These are phyloP conservation scores for Arachnomyces sp. DNA, from an alignment of 2,329 filamentous ascomycete genomes.

Conservation along the genomic window DNA sequence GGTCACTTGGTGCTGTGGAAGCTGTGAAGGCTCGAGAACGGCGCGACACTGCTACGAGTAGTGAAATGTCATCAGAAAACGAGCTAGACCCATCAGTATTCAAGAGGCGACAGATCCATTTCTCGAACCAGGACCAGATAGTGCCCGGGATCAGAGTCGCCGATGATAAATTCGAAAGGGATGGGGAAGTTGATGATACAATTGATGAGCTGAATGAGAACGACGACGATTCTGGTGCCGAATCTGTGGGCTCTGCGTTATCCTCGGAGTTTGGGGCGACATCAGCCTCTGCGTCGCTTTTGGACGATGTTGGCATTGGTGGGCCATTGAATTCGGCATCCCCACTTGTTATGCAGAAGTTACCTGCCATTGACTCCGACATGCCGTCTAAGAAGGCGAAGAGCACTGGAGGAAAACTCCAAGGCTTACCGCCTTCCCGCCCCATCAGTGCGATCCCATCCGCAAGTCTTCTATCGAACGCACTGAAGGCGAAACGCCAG, in stretches of 20 bases:
- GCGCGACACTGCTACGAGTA: conserved; percentile 57
- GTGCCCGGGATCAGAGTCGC: conserved; percentile 16
- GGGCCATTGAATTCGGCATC: conserved; percentile 44
- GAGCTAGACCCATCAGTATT: conserved; percentile 48
- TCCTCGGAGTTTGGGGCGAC: conserved; percentile 49
- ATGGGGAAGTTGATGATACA: conserved; percentile 22
- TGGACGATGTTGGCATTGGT: conserved; percentile 42
- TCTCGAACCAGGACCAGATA: conserved; percentile 30
- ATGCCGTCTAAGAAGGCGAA: conserved; percentile 46
- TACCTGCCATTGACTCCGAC: conserved; percentile 25
- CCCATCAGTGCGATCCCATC: conserved; percentile 50
- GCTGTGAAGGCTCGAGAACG: conserved; percentile 46
- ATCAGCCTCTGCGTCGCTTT: conserved; percentile 49
- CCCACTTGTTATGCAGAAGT: conserved; percentile 35
- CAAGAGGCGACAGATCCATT: conserved; percentile 45
- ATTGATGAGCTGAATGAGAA: conserved; percentile 28
- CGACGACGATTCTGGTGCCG: conserved; percentile 41
- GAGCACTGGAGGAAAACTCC: conserved; percentile 40
- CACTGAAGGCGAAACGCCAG: conserved; percentile 48
- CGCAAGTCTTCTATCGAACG: conserved; percentile 49
- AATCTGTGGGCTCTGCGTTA: conserved; percentile 41
- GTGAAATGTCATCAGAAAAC: conserved; percentile 58
- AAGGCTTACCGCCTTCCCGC: conserved; percentile 51
- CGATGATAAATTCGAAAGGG: conserved; percentile 18
- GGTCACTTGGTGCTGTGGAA: conserved; percentile 50